Base-by-base conservation (phyloP, 2,329 filamentous ascomycete species). In the Diaporthe sp. region DNA sequence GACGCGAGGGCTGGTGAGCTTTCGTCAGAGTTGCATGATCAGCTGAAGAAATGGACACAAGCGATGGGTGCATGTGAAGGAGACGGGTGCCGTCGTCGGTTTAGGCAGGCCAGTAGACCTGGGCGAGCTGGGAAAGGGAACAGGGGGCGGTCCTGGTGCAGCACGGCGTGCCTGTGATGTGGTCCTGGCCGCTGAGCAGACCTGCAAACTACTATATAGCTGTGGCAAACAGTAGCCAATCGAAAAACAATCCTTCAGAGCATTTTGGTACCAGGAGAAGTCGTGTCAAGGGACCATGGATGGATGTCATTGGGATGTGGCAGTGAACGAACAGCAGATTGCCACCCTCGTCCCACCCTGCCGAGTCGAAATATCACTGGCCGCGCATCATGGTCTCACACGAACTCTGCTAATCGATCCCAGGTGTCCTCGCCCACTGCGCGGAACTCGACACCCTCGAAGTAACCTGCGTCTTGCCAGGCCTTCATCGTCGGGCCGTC, bases 381-480 rank as follows among this genome's bases (percentile, higher is more conserved):
- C 34, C 42, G 49, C 39, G 28, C 28, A 22, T 60, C 25, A 12
- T 17, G 13, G 47, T 68, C 25, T 72, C 31, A 75, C 20, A 72
- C 60, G 34, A 77, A 77, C 4, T 75, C 71, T 12, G 85, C 87
- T 22, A 86, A 82, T 71, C 84, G 84, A 75, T 81, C 88, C 92
- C 92, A 94, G 15, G 84, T 83, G 31, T 84, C 87, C 34, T 89
- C 88, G 15, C 89, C 91, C 9, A 86, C 89, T 76, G 85, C 87
- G 78, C 92, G 89, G 80, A 96, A 96, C 82, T 96, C 96, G 34
- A 98, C 95, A 0, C 94, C 95, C 78, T 97, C 93, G 84, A 99
- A 99, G 83, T 98, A 98, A 3, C 97, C 97, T 34, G 95, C 95
- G 77, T 94, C 92, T 79, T 94, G 92, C 97, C 97, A 99, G 3